A percentile compares a stretch with the other conserved stretches of the same genome.
Conservation (phyloP, 139 green algal genomes). For the Chlamydomonas asymmetrica region DNA sequence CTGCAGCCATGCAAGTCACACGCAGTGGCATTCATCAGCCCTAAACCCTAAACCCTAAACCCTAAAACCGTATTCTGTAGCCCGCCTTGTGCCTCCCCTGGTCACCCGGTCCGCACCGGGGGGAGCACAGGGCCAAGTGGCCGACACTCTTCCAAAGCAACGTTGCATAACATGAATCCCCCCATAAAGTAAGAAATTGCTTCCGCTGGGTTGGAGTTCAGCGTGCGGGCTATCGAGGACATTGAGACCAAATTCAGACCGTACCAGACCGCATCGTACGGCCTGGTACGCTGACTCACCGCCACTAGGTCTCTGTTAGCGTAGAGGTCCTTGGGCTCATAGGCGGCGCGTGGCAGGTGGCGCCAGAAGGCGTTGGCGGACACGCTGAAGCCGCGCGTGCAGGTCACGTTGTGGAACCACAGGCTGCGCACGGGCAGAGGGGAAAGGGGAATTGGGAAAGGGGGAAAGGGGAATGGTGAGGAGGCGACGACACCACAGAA, state of each 20-base stretch:
- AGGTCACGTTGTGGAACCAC: conserved; percentile 63
- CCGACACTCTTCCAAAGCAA: neutral
- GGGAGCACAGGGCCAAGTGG: neutral
- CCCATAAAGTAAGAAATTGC: neutral
- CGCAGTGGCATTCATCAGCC: neutral
- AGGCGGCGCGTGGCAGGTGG: conserved; percentile 31
- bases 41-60: neutral
- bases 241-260: neutral
- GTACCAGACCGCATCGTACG: neutral
- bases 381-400: conserved; percentile 36
- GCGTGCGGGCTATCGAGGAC: neutral
- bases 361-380: conserved; percentile 65
- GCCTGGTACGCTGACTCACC: neutral
- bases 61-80: neutral
- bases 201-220: neutral
- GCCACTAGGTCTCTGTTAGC: conserved; percentile 60
- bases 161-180: neutral
- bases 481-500: too few species aligned
- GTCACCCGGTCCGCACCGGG: neutral
- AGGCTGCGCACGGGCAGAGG: too few species aligned
- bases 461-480: too few species aligned
- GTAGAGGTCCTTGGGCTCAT: conserved; percentile 67
- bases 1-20: too few species aligned
- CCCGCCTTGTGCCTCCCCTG: neutral
- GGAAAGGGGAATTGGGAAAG: too few species aligned